Evolutionary conservation across 1,284 basidiomycete genomes (phyloP), one percentile per base, ranked within the genome.

Genomic region (Cryptococcus hybrid): DNA sequence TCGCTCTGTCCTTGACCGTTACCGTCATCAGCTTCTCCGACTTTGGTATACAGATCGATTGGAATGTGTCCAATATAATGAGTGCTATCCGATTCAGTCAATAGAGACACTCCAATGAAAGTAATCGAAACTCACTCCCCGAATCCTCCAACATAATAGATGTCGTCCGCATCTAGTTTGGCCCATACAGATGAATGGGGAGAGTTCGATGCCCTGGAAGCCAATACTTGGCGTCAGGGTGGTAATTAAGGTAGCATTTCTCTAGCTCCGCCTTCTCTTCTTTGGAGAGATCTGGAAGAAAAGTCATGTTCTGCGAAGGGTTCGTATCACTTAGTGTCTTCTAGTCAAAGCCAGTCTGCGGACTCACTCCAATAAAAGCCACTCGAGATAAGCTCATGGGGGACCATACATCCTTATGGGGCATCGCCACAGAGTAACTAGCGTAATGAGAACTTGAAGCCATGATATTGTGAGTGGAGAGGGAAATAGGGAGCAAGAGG

Each of bases 91-190:
- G 24, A 24, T 24, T 24, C 24, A 24, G 24, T 13, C 24, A 6
- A 51, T 37, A 15, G 24, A 42, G 44, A 36, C 13, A 2, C 5
- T 3, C 8, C 5, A 46, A 42, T 13, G 11, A 59, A 24, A 24
- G 24, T 24, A 24, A 24, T 24, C 24, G 24, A 24, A 24, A 24
- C 82, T 70, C 65, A 84, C 83, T 81, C 82, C 40, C 85, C 85
- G 65, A 87, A 87, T 3, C 85, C 85, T 18, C 85, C 85, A 7
- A 86, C 84, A 63, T 85, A 86, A 70, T 86, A 87, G 18, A 86
- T 77, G 55, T 80, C 81, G 80, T 84, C 59, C 5, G 70, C 57
- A 34, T 72, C 70, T 30, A 78, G 65, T 24, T 67, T 64, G 2
- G 74, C 74, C 77, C 77, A 79, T 11, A 68, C 59, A 0, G 69